Evolutionary conservation across 2,329 filamentous ascomycete genomes (phyloP).

Genomic region (Mycosphaerelloides madeirae): DNA sequence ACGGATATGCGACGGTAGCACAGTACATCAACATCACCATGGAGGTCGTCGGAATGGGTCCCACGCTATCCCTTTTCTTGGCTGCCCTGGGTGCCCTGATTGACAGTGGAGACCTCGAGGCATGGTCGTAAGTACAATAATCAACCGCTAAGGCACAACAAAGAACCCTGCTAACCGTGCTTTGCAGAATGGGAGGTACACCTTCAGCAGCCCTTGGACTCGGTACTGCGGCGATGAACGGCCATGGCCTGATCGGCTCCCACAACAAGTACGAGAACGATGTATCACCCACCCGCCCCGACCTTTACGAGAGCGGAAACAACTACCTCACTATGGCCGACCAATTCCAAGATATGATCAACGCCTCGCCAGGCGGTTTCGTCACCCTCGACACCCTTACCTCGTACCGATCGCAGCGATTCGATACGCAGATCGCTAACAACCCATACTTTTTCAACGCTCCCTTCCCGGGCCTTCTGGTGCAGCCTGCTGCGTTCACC

Average conservation of each 20-base stretch:
- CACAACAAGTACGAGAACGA: conserved; percentile 38
- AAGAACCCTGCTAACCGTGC: too few relatives aligned
- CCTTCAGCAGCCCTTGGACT: conserved; percentile 10
- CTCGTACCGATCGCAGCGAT: conserved; percentile 16
- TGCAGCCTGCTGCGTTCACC: conserved; percentile 25
- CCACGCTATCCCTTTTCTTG: conserved; percentile 24
- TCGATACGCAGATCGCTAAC: conserved; percentile 21
- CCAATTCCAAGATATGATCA: conserved; percentile 29
- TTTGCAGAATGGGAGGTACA: conserved; percentile 17
- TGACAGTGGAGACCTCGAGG: conserved; percentile 9
- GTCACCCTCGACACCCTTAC: conserved; percentile 18
- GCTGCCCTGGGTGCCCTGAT: conserved; percentile 14
- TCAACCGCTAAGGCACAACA: too few relatives aligned
- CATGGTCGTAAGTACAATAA: conserved; percentile 9
- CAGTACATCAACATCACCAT: conserved; percentile 28
- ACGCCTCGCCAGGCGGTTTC: conserved; percentile 17
- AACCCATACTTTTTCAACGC: conserved; percentile 34
- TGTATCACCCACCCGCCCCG: conserved; percentile 31
- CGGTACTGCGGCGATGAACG: conserved; percentile 3
- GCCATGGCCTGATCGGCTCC: conserved; percentile 19
- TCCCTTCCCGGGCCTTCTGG: conserved; percentile 27
- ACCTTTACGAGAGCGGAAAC: conserved; percentile 30
- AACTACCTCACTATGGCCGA: conserved; percentile 23
- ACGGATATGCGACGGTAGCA: conserved; percentile 29
- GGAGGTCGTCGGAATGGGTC: conserved; percentile 32